Evolutionary conservation across 2,329 filamentous ascomycete species (phyloP), one percentile per base, ranked within the genome.

Genomic region (Aspergillus latus): DNA sequence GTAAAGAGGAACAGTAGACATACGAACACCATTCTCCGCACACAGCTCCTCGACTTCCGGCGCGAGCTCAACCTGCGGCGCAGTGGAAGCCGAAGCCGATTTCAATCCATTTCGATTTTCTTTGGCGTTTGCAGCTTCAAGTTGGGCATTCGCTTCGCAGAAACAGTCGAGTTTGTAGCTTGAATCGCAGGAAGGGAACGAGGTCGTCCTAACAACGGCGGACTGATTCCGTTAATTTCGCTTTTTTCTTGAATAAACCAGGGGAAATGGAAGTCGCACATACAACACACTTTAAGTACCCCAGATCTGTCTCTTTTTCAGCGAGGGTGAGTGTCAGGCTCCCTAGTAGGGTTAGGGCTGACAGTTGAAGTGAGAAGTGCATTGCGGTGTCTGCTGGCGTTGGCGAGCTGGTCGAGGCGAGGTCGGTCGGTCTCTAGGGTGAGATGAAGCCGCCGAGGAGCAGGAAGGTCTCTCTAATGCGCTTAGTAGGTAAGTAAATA

Each of bases 121-220:
- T 15, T 16, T 40, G 13, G 37, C 37, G 3, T 40, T 40, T 13
- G 37, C 7, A 13, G 32, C 32, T 5, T 40, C 15, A 16, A 16
- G 37, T 15, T 16, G 13, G 13, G 37, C 37, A 40, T 9, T 21
- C 4, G 54, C 51, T 34, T 48, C 37, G 29, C 59, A 61, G 57
- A 61, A 61, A 29, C 59, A 61, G 44, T 61, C 52, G 4, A 61
- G 54, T 34, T 52, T 57, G 9, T 55, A 53, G 36, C 54, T 42
- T 10, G 57, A 59, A 5, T 51, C 34, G 42, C 59, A 61, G 6
- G 42, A 29, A 3, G 54, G 48, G 39, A 42, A 44, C 2, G 51
- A 32, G 40, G 51, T 49, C 34, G 46, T 26, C 34, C 30, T 29
- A 5, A 56, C 46, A 29, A 61, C 49, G 16, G 59, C 54, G 9